These are phyloP conservation scores for Pleurotus sapidus DNA, from an alignment of 768 basidiomycete genomes.

Conservation along the genomic window DNA sequence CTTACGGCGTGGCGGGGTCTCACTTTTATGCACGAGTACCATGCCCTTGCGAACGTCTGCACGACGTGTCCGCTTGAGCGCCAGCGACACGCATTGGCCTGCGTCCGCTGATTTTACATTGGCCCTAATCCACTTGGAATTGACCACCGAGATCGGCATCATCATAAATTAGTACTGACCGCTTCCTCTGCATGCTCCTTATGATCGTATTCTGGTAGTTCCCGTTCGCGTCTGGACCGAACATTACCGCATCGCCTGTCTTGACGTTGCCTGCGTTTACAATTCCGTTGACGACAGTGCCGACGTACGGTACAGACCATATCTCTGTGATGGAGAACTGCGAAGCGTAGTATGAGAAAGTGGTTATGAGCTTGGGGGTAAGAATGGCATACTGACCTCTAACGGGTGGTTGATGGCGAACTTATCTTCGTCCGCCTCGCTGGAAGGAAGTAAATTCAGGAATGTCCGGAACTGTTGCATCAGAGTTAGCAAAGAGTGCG, in stretches of 20 bases:
- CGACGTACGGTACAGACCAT: constrained; percentile 86
- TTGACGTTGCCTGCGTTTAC: constrained; percentile 73
- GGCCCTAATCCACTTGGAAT: constrained; percentile 44
- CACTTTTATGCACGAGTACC: constrained; percentile 84
- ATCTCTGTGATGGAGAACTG: constrained; percentile 85
- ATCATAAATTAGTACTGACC: constrained; percentile 37
- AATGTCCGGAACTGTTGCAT: constrained; percentile 72
- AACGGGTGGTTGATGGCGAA: constrained; percentile 78
- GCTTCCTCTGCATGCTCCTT: constrained; percentile 92
- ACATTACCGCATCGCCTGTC: constrained; percentile 75
- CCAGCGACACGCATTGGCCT: constrained; percentile 92
- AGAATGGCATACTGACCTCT: constrained; percentile 44
- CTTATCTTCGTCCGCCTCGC: constrained; percentile 78
- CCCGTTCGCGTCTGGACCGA: constrained; percentile 93
- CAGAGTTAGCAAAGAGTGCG: not conserved
- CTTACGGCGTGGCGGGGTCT: constrained; percentile 72
- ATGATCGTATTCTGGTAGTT: constrained; percentile 78
- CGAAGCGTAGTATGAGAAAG: not conserved
- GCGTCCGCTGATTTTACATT: constrained; percentile 85
- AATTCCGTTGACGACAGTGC: constrained; percentile 84
- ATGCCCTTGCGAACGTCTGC: constrained; percentile 89
- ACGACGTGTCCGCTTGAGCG: constrained; percentile 84
- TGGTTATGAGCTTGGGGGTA: constrained; percentile 6
- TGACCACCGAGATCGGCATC: not conserved
- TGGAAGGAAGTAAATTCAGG: constrained; percentile 86